Conservation (phyloP, 2,329 filamentous ascomycete genomes). For the Chrysosporium keratinophilum region DNA sequence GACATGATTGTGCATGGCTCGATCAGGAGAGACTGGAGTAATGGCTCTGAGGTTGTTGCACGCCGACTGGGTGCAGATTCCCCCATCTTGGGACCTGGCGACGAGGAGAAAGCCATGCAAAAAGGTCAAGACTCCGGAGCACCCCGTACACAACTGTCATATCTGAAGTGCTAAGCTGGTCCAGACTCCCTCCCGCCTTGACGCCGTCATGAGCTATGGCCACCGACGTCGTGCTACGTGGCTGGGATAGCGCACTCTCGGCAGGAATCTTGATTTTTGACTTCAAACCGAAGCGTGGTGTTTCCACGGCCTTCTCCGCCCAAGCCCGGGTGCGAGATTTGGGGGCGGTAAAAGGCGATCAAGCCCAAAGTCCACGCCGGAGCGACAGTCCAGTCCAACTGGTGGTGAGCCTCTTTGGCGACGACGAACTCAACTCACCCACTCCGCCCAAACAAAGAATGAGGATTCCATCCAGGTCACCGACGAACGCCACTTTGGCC, state of each 20-base stretch:
- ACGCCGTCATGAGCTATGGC: constrained; percentile 10
- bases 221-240: constrained; percentile 9
- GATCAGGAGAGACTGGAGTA: not conserved
- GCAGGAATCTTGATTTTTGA: constrained; percentile 2
- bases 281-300: not conserved
- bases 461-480: not conserved
- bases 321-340: not conserved
- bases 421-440: not conserved
- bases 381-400: no score
- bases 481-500: constrained; percentile 10
- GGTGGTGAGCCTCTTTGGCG: not conserved
- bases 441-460: constrained; percentile 3
- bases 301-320: not conserved
- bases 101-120: not conserved
- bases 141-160: not conserved
- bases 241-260: constrained; percentile 4
- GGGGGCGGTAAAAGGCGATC: not conserved
- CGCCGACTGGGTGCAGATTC: not conserved
- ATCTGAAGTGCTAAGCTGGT: constrained; percentile 2
- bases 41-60: no score
- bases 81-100: not conserved
- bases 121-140: not conserved
- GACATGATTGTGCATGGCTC: not conserved
- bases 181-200: constrained; percentile 10
- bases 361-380: not conserved